Evolutionary conservation across 2,329 filamentous ascomycete genomes (phyloP).

Genomic region (Fusarium sp.): DNA sequence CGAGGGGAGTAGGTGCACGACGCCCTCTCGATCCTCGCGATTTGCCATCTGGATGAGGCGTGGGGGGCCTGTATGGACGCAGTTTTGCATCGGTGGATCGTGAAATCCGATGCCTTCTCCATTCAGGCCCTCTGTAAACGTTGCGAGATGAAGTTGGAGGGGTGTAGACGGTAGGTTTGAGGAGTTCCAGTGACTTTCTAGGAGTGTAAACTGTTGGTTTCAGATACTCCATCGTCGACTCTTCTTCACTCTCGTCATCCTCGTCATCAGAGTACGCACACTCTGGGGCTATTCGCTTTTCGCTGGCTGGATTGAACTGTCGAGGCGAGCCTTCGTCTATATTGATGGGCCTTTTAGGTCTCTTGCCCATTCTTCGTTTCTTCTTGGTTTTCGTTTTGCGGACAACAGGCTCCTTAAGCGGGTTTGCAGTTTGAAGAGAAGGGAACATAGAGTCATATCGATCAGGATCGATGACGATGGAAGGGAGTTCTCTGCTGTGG

Average conservation of each 20-base stretch:
- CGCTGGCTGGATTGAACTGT: not conserved
- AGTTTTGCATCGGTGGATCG: not conserved
- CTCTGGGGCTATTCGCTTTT: not conserved
- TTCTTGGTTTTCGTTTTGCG: not conserved
- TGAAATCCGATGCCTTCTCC: not conserved
- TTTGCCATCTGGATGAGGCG: constrained; percentile 33
- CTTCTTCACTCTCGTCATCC: not conserved
- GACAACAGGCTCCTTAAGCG: constrained; percentile 6
- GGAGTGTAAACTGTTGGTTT: constrained; percentile 36
- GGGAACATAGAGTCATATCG: constrained; percentile 48
- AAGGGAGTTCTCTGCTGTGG: not conserved
- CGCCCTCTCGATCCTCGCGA: constrained; percentile 7
- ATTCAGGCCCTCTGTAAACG: not conserved
- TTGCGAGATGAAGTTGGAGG: constrained; percentile 30
- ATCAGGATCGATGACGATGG: constrained; percentile 37
- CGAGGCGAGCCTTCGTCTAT: not conserved
- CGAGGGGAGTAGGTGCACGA: not conserved
- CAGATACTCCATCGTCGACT: constrained; percentile 14
- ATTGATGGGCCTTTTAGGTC: not conserved
- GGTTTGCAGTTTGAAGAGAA: constrained; percentile 25
- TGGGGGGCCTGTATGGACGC: constrained; percentile 28
- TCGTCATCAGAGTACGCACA: not conserved
- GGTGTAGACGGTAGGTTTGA: constrained; percentile 33
- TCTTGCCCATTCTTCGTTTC: constrained; percentile 8
- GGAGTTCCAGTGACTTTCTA: constrained; percentile 22